A percentile compares a stretch with the other conserved stretches of the same genome.
phyloP scores from a whole-genome alignment of 192 early-diverging fungal genomes.

The Funneliformis mosseae region DNA sequence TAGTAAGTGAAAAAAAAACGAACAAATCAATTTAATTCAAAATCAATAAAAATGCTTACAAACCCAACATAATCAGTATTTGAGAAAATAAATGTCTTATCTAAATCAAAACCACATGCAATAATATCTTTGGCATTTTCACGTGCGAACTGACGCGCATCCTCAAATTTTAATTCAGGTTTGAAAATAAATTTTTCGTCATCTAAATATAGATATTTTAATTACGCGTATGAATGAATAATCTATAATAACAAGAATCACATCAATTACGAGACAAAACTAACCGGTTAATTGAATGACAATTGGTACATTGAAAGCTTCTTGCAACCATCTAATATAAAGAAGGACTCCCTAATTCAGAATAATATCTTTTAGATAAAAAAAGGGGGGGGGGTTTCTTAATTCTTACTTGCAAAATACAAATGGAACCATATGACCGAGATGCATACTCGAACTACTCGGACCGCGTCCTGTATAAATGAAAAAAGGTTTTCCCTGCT shows the following conservation, averaged over 20 bases:
- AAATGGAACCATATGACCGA: constrained; percentile 97
- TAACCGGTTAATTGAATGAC: constrained; percentile 91
- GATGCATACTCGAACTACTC: constrained; percentile 87
- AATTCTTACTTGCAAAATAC: constrained; percentile 85
- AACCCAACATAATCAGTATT: constrained; percentile 90
- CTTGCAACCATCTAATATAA: constrained; percentile 81
- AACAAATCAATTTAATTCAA: background rate
- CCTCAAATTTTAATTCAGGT: constrained; percentile 79
- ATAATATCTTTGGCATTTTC: constrained; percentile 94
- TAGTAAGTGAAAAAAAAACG: background rate
- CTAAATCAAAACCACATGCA: constrained; percentile 90
- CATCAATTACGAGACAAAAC: background rate
- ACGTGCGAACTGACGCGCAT: constrained; percentile 70
- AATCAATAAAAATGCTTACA: background rate
- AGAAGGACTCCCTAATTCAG: background rate
- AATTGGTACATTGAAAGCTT: constrained; percentile 91
- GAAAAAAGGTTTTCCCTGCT: constrained; percentile 96
- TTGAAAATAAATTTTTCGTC: constrained; percentile 99
- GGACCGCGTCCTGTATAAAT: constrained; percentile 98
- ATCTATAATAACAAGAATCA: background rate
- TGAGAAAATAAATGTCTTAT: constrained; percentile 97
- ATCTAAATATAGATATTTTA: constrained; percentile 48
- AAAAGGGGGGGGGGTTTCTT: background rate
- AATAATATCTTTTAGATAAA: background rate
- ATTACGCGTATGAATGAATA: background rate